Percentiles rank a stretch among this genome's conserved stretches.
Evolutionary conservation across 202 grass and related monocot genomes (phyloP).

Genomic region (Miscanthus sacchariflorus): DNA sequence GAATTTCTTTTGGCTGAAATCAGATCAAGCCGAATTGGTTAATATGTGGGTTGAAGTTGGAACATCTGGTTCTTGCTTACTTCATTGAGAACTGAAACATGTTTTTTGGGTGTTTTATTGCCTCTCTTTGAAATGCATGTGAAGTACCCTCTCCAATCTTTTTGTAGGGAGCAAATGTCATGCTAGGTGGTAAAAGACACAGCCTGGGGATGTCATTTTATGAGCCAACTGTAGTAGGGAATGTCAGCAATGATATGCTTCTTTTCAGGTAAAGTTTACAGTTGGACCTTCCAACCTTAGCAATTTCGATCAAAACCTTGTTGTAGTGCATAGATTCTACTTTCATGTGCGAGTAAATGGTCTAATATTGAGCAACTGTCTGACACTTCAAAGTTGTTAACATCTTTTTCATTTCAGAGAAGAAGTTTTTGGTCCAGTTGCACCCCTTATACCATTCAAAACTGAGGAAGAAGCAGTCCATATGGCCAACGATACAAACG

Average conservation of each 20-base stretch:
- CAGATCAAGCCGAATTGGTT: not conserved
- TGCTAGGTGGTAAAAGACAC: constrained; percentile 93
- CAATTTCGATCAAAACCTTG: not conserved
- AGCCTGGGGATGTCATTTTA: constrained; percentile 91
- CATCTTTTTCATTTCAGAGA: constrained; percentile 62
- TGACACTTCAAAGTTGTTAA: constrained; percentile 7
- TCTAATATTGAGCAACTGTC: constrained; percentile 16
- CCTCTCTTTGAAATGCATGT: constrained; percentile 16
- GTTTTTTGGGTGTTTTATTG: constrained; percentile 24
- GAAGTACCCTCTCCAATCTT: constrained; percentile 40
- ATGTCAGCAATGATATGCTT: constrained; percentile 89
- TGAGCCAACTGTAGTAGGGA: constrained; percentile 91
- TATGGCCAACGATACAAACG: constrained; percentile 90
- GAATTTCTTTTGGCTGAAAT: not conserved
- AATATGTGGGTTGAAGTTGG: not conserved
- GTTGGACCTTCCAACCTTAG: not conserved
- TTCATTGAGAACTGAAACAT: constrained; percentile 7
- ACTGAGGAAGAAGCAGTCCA: constrained; percentile 94
- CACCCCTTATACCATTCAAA: constrained; percentile 95
- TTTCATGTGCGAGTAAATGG: constrained; percentile 30
- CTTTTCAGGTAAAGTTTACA: constrained; percentile 72
- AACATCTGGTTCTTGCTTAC: not conserved
- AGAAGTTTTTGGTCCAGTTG: constrained; percentile 98
- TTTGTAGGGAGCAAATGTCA: constrained; percentile 85
- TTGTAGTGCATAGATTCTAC: constrained; percentile 42